Base-by-base conservation (phyloP, 1,284 basidiomycete species). In the Leccinum fallax region DNA sequence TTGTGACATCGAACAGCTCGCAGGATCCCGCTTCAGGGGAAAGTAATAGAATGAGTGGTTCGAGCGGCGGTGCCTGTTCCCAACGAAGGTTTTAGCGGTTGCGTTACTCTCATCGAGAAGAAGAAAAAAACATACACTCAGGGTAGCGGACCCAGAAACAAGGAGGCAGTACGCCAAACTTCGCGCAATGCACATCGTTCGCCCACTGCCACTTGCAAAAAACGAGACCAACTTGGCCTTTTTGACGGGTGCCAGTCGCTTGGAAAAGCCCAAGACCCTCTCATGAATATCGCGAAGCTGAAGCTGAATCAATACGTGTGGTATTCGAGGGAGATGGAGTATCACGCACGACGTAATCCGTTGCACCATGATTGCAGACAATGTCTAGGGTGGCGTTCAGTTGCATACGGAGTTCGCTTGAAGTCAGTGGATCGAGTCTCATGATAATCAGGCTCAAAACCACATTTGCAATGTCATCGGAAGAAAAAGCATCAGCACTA, bases 121-220 rank as follows among this genome's bases (percentile, higher is more conserved):
- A 10, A 51, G 10, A 19, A 43, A 52, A 19, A 43, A 53, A 67
- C 60, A n/a, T 26, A 76, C 79, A 28, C 69, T 81, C 77, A 19
- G 63, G 55, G 30, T 66, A 60, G 10, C 74, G 55, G 65, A 52
- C 3, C 62, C 62, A 67, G 73, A 38, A 76, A 71, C 83, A 65
- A 66, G 83, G 68, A 67, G 75, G 67, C 63, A 81, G 75, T 77
- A 76, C 0, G 88, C 86, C 34, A 89, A 70, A 73, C 80, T 82
- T 56, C 83, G 80, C 19, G 85, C 83, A 51, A 92, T 81, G 15
- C 83, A 81, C 53, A 77, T 76, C 28, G 83, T 78, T n/a, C 79
- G 78, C 6, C 78, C 77, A 53, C 81, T 79, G 4, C 83, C 84
- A 53, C 79, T 78, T 4, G 80, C 78, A n/a, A 92, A 76, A 59